Base-by-base conservation (phyloP, 1,284 basidiomycete genomes). In the Boletus sp. region DNA sequence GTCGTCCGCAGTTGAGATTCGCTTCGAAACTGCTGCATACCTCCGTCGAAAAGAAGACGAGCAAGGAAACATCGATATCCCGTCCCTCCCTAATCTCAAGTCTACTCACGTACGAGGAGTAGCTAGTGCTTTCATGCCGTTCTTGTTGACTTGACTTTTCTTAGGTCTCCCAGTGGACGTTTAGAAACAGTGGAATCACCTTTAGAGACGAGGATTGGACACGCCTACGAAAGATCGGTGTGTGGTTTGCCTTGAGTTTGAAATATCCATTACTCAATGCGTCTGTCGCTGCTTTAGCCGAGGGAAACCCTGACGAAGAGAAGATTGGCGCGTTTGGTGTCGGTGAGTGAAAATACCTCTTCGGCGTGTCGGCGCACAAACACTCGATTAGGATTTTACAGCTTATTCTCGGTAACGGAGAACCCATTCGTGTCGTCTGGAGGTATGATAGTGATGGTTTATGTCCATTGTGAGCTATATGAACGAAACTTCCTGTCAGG, bases 371-470 rank as follows among this genome's bases (percentile, higher is more conserved):
- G 3, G 9, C 30, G 1, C 20, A 23, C 19, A 25, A 42, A 22
- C 37, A 7, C 8, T 36, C 22, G 8, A 33, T 8, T 41, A 84
- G 84, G 88, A 0, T 90, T 90, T 62, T 91, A 90, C 64, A 87
- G 83, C 54, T 66, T 91, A 20, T 90, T 91, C 63, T 89, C 86
- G 1, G 79, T 89, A 1, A 90, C 88, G 17, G 94, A 98, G 55
- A 88, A 94, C 54, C 95, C 95, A 0, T 91, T 95, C 59, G 94
- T 98, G 7, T 88, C 84, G 6, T 94, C 90, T 10, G 94, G 92
- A 63, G 80, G 84, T 84, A 64, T 41, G 62, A 45, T 4, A n/a
- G n/a, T n/a, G n/a, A n/a, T n/a, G 3, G 14, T 16, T 22, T 20
- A 40, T 19, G n/a, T 42, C 8, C 26, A 12, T 32, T 2, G 2